Evolutionary conservation across 495 filamentous ascomycete genomes (phyloP), one percentile per base, ranked within the genome.

Genomic region (Penicillium paxilli): DNA sequence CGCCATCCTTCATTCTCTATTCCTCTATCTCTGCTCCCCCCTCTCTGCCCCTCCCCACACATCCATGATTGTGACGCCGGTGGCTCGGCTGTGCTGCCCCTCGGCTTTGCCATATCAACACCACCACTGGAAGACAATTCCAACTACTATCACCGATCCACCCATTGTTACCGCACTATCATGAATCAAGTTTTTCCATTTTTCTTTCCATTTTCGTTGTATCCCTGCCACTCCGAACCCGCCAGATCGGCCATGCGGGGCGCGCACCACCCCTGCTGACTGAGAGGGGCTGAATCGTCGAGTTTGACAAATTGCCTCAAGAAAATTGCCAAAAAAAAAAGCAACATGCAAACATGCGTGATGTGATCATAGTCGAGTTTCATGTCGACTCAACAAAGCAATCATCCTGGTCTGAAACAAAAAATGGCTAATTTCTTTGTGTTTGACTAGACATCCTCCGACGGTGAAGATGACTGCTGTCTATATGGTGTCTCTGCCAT

Each of bases 401-500:
- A n/a, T n/a, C n/a, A n/a, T n/a, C n/a, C n/a, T n/a, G n/a, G n/a
- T n/a, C n/a, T n/a, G 28, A 32, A 14, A 6, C 10, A 42, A 21
- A 22, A 17, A 20, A 22, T 21, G 28, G 26, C 48, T 50, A 41
- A 50, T 12, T 51, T 58, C 49, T 52, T 47, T 55, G 16, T 19
- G 49, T 28, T 32, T 7, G 49, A 47, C 33, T 74, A 98, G 94
- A 76, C 83, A 69, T 98, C 94, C 53, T 84, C 86, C 66, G 85
- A 87, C 63, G 93, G 94, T 70, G 87, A 87, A 75, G 92, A 97
- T 89, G 92, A 96, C 58, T 86, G 90, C 68, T 83, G 96, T 65
- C 69, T 92, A 58, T 98, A 88, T 69, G 94, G 95, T 62, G 84
- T 98, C 55, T 98, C 95, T 59, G 90, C 90, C 72, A 98, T 98